Base-by-base conservation (phyloP, 2,329 filamentous ascomycete species). In the Calonectria ilicicola region DNA sequence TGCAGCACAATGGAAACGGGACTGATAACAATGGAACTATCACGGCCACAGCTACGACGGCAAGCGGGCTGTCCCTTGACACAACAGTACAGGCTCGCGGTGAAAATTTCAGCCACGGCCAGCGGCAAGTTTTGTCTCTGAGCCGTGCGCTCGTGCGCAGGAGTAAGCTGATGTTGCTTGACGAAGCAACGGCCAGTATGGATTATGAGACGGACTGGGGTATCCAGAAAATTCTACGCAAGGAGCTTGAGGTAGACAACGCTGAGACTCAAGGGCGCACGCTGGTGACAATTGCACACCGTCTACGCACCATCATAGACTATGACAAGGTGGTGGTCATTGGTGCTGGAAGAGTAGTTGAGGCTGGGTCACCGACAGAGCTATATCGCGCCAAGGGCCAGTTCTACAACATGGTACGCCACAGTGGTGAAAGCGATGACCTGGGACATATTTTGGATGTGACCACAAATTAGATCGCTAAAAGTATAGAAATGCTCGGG, bases 171-270 rank as follows among this genome's bases (percentile, higher is more conserved):
- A 86, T 91, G 84, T 80, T 91, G 5, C 83, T 90, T 14, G 89
- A 91, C 77, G 89, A 91, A 80, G 89, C 89, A 14, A 91, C 89
- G 3, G 89, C 89, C 23, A 90, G 87, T 75, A 89, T 91, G 84
- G 89, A 91, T 74, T 88, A 89, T 70, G 87, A 89, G 79, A 90
- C 89, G 29, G 89, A 91, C 70, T 82, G 84, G 35, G 87, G 86
- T 3, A 89, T 91, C 67, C 89, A 91, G 81, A 82, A 82, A n/a
- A 85, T 90, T 2, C 78, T 91, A 38, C 84, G 89, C 21, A 80
- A 83, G 12, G 88, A 89, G 73, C 84, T 91, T 32, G 83, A 85
- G 65, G 82, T 82, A 46, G 80, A 82, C 1, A 85, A 83, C 9
- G 81, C 84, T 9, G 85, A 86, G 35, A 62, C 56, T 2, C 62